These are phyloP conservation scores for Hymenoscyphus scutula DNA, from an alignment of 2,329 filamentous ascomycete genomes.

Conservation along the genomic window DNA sequence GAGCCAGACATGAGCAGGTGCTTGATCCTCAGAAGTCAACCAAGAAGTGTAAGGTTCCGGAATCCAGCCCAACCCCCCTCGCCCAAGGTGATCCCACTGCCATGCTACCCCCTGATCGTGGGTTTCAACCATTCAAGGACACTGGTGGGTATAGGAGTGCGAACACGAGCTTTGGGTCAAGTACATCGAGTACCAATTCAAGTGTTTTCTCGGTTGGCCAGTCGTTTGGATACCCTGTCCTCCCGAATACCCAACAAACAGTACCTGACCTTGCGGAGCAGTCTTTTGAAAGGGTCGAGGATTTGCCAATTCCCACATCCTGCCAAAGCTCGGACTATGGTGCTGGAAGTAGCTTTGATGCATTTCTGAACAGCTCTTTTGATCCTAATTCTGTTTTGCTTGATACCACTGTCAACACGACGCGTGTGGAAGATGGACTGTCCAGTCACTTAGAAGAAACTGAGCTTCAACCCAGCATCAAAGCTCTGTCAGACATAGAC, in stretches of 20 bases:
- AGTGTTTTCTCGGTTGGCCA: constrained; percentile 22
- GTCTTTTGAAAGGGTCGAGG: not conserved
- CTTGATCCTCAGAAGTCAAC: not conserved
- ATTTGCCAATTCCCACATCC: not conserved
- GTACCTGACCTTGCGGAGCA: constrained; percentile 8
- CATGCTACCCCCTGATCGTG: constrained; percentile 10
- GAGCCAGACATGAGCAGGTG: not conserved
- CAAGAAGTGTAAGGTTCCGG: constrained; percentile 7
- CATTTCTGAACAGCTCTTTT: constrained; percentile 12
- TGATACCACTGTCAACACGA: constrained; percentile 2
- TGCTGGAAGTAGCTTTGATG: constrained; percentile 28
- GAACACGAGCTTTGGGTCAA: constrained; percentile 26
- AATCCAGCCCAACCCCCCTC: not conserved
- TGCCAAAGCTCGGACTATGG: constrained; percentile 24
- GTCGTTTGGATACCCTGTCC: constrained; percentile 4
- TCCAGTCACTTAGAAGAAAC: constrained; percentile 16
- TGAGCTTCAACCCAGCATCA: not conserved
- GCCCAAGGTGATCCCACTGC: not conserved
- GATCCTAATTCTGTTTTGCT: constrained; percentile 10
- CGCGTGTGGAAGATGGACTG: constrained; percentile 16
- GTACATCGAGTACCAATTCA: constrained; percentile 14
- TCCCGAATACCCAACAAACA: constrained; percentile 19
- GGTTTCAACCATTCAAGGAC: not conserved
- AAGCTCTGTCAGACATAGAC: constrained; percentile 9
- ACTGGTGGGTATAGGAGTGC: constrained; percentile 8